These are phyloP conservation scores for Solanum neorickii DNA, from an alignment of 257 asterid species.

Conservation along the genomic window DNA sequence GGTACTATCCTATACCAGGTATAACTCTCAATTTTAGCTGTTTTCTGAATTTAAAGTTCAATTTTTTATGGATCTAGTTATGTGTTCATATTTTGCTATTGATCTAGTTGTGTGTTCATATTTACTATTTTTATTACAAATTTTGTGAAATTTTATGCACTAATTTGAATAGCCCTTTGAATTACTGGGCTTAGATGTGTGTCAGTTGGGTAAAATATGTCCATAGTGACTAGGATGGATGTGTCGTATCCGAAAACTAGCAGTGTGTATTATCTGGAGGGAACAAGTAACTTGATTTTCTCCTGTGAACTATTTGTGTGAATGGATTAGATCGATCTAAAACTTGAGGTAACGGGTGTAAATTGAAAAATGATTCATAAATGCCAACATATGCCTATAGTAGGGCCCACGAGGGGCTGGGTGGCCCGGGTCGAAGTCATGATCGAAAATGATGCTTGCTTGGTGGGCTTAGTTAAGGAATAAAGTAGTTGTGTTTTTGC, in stretches of 20 bases:
- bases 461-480: not conserved
- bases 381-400: not conserved
- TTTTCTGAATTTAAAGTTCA: not conserved
- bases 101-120: not conserved
- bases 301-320: not conserved
- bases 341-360: too few relatives aligned
- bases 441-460: not conserved
- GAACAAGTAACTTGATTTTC: not conserved
- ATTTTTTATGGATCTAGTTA: not conserved
- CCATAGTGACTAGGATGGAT: not conserved
- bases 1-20: constrained; percentile 69
- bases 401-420: not conserved
- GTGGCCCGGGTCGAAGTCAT: not conserved
- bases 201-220: not conserved
- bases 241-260: not conserved
- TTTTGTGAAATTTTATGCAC: not conserved
- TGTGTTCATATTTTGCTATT: not conserved
- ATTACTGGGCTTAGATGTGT: not conserved
- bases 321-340: too few relatives aligned
- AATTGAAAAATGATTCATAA: too few relatives aligned
- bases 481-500: not conserved
- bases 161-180: not conserved
- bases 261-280: not conserved
- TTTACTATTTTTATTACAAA: not conserved
- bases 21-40: not conserved